Conservation (phyloP, 1,284 basidiomycete genomes). For the Sporisorium sorghi region DNA sequence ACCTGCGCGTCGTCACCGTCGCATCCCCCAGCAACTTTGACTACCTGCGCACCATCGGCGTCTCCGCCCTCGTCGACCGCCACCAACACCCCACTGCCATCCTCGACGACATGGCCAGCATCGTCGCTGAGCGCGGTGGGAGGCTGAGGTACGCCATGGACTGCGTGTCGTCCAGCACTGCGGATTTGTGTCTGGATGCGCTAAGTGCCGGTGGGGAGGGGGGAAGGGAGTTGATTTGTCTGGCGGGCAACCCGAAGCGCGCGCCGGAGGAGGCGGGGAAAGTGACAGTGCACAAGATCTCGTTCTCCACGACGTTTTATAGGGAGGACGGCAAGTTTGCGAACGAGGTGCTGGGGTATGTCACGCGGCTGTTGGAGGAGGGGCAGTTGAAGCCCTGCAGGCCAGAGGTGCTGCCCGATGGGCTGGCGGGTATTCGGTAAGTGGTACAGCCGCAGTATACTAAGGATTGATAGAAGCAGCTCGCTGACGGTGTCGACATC, state of each 20-base stretch:
- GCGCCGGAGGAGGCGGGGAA: conserved; percentile 8
- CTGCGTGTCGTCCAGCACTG: conserved; percentile 56
- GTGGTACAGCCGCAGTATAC: background rate
- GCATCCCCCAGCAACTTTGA: conserved; percentile 56
- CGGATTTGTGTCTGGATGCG: conserved; percentile 35
- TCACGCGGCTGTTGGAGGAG: conserved; percentile 24
- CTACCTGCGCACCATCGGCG: conserved; percentile 49
- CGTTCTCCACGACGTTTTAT: conserved; percentile 63
- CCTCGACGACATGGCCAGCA: conserved; percentile 29
- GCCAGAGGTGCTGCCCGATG: conserved; percentile 50
- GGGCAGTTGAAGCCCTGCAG: conserved; percentile 35
- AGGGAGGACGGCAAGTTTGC: conserved; percentile 42
- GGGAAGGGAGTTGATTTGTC: conserved; percentile 46
- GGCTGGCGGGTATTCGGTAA: conserved; percentile 56
- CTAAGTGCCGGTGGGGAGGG: conserved; percentile 1
- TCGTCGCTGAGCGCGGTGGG: conserved; percentile 12
- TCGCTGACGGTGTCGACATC: conserved; percentile 14
- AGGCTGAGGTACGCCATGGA: conserved; percentile 52
- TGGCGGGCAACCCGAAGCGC: conserved; percentile 61
- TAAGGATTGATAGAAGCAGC: no score
- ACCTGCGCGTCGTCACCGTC: conserved; percentile 43
- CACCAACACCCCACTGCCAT: conserved; percentile 19
- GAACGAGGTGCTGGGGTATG: conserved; percentile 4
- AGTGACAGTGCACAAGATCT: conserved; percentile 53
- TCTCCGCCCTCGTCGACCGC: conserved; percentile 53